Conservation (phyloP, 352 stramenopile genomes). For the Blastocystis hominis region DNA sequence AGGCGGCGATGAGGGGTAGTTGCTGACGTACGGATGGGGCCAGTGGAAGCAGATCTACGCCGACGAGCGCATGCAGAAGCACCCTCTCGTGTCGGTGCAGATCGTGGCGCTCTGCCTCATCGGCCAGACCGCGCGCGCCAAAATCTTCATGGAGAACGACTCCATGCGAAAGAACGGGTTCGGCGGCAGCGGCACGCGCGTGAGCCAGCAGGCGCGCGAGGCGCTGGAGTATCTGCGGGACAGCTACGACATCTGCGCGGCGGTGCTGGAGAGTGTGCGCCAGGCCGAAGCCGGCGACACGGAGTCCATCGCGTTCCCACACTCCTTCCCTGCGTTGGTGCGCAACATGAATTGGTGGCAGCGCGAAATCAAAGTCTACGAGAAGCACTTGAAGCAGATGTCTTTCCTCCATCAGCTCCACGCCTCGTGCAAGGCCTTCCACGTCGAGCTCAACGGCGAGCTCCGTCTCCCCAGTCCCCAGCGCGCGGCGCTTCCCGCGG, state of each 20-base stretch:
- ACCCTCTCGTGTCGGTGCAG: constrained; percentile 64
- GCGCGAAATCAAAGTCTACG: constrained; percentile 18
- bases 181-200: background rate
- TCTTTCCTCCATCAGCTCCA: constrained; percentile 12
- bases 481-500: constrained; percentile 13
- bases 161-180: background rate
- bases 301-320: constrained; percentile 3
- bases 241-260: background rate
- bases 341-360: constrained; percentile 29
- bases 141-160: constrained; percentile 18
- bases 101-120: constrained; percentile 60
- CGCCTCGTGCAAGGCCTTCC: background rate
- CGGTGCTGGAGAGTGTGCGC: background rate
- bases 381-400: constrained; percentile 16
- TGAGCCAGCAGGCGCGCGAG: constrained; percentile 1
- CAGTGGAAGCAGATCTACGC: constrained; percentile 71
- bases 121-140: background rate
- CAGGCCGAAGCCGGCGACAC: background rate
- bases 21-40: constrained; percentile 71
- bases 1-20: constrained; percentile 59
- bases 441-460: background rate
- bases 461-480: background rate
- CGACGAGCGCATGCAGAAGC: constrained; percentile 62
- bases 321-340: background rate
- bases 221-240: background rate